phyloP scores from a whole-genome alignment of 345 rosid species.

The Camelina sativa region DNA sequence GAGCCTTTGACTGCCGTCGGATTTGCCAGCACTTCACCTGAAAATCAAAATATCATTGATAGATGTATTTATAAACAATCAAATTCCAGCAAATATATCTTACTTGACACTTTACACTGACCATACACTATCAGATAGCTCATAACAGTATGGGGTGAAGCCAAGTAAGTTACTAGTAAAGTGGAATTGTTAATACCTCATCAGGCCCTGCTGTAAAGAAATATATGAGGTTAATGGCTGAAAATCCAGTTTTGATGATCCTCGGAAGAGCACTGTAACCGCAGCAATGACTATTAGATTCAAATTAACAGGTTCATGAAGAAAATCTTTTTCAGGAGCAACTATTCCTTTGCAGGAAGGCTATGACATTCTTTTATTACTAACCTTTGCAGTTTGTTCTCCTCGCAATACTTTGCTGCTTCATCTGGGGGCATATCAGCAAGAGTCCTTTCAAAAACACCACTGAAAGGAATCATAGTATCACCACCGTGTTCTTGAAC shows the following conservation, averaged over 20 bases:
- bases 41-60: slow-evolving; percentile 32
- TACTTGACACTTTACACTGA: slow-evolving; percentile 1
- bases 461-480: slow-evolving; percentile 92
- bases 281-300: slow-evolving; percentile 21
- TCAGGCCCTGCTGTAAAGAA: slow-evolving; percentile 98
- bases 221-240: slow-evolving; percentile 94
- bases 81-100: neutral
- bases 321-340: slow-evolving; percentile 12
- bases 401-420: slow-evolving; percentile 87
- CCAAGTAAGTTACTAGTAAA: slow-evolving; percentile 15
- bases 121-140: slow-evolving; percentile 4
- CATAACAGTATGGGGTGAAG: neutral
- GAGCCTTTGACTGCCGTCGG: slow-evolving; percentile 89
- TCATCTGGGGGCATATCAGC: slow-evolving; percentile 82
- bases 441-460: slow-evolving; percentile 74
- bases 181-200: slow-evolving; percentile 61
- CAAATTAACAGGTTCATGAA: neutral
- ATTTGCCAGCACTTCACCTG: slow-evolving; percentile 99
- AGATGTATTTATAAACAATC: neutral
- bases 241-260: slow-evolving; percentile 96
- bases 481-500: slow-evolving; percentile 98
- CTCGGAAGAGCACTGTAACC: slow-evolving; percentile 84
- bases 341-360: slow-evolving; percentile 3
- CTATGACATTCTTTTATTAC: slow-evolving; percentile 36
- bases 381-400: slow-evolving; percentile 94